Evolutionary conservation across 805 yeast genomes (phyloP), one percentile per base, ranked within the genome.

Genomic region (Priceomyces medius): DNA sequence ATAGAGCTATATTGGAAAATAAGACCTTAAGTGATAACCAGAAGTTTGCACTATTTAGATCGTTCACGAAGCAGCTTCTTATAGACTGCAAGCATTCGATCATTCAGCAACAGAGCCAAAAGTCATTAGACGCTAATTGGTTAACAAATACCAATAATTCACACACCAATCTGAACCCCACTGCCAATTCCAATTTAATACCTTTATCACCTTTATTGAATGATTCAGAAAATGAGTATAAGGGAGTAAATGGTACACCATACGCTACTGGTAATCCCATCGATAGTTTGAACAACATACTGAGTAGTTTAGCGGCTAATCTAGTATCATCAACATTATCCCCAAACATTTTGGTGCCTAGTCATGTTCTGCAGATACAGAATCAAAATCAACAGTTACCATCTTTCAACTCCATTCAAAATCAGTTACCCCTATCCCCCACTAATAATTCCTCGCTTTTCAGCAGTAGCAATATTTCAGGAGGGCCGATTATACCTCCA

Each of bases 401-500:
- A 4, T 59, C 69, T 4, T 63, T 64, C 45, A 64, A 63, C 43
- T 46, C 61, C n/a, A 61, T 64, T 33, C 69, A 63, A 40, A 61
- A 58, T 48, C 61, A 55, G 31, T 44, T 64, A n/a, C 64, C 68
- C 2, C 34, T 53, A 2, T 56, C 65, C 4, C 64, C 66, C 10
- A 49, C 35, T 13, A 31, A 20, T 26, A 46, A 37, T 31, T 29
- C 43, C n/a, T 36, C 43, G 7, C 38, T 49, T 19, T 44, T 34
- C 6, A 13, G 39, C 9, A 32, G 34, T 28, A 37, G 33, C 12
- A 46, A 37, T 23, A 31, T 27, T 23, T 31, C 37, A 16, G 35
- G 42, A 14, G 21, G 37, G 9, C 28, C 45, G 1, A 32, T 46
- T 14, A 44, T 48, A 5, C 59, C 59, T 4, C 51, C 54, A 7